Conservation (phyloP, 495 filamentous ascomycete genomes). For the Talaromyces liani region DNA sequence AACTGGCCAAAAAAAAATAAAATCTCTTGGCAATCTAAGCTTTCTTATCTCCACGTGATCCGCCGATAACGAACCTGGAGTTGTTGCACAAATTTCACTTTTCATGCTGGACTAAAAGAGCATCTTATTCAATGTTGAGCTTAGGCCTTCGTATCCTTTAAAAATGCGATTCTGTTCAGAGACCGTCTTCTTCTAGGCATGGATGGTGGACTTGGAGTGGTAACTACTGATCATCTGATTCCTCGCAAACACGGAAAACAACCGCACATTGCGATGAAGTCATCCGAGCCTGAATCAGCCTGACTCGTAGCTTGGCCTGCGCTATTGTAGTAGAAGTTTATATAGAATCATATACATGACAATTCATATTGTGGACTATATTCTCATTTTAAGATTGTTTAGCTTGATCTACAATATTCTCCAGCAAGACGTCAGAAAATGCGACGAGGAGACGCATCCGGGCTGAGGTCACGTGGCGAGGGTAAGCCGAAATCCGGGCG, state of each 20-base stretch:
- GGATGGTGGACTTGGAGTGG: background rate
- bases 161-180: background rate
- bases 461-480: conserved; percentile 7
- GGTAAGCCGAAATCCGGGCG: conserved; percentile 4
- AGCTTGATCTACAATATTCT: background rate
- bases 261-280: conserved; percentile 1
- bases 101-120: too few relatives aligned
- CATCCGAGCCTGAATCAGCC: background rate
- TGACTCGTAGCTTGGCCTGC: background rate
- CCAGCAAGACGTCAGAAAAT: background rate
- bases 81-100: background rate
- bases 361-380: background rate
- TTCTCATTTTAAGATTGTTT: background rate
- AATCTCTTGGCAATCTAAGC: conserved; percentile 5
- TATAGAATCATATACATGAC: background rate
- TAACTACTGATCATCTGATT: background rate
- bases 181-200: background rate
- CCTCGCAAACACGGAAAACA: background rate
- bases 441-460: conserved; percentile 1
- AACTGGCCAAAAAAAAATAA: background rate
- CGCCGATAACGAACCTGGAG: background rate
- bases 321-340: background rate
- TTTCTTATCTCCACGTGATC: conserved; percentile 8
- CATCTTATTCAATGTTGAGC: background rate
- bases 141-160: background rate